These are phyloP conservation scores for Beauveria australis DNA, from an alignment of 2,329 filamentous ascomycete genomes.

Conservation along the genomic window DNA sequence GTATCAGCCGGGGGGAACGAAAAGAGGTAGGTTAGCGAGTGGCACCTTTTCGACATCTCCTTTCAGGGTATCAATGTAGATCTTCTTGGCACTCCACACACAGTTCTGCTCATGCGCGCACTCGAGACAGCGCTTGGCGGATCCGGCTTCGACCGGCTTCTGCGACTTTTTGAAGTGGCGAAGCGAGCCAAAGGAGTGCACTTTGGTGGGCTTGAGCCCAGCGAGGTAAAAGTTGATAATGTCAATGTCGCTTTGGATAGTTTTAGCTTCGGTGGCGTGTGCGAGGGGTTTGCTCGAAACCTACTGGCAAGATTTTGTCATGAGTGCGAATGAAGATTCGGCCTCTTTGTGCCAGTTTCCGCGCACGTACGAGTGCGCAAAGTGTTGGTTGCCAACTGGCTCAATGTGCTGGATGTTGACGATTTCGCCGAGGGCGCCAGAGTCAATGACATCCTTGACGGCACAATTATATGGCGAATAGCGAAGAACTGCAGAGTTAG, in stretches of 20 bases:
- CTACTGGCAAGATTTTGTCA: conserved; percentile 15
- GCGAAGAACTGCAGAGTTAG: conserved; percentile 5
- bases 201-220: conserved; percentile 12
- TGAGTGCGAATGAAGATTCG: conserved; percentile 12
- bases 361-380: conserved; percentile 15
- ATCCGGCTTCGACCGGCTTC: conserved; percentile 11
- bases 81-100: conserved; percentile 15
- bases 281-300: not conserved
- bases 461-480: conserved; percentile 14
- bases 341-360: conserved; percentile 14
- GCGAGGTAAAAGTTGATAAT: conserved; percentile 14
- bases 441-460: conserved; percentile 13
- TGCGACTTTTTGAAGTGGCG: conserved; percentile 14
- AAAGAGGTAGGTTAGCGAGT: not conserved
- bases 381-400: conserved; percentile 14
- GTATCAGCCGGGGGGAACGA: not conserved
- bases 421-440: conserved; percentile 14
- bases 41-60: conserved; percentile 11
- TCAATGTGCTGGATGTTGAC: conserved; percentile 16
- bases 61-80: conserved; percentile 14
- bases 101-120: conserved; percentile 13
- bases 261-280: not conserved
- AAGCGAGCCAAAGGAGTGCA: conserved; percentile 14
- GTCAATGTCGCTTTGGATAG: conserved; percentile 11
- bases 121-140: conserved; percentile 11